Base-by-base conservation (phyloP, 2,329 filamentous ascomycete species). In the Colletotrichum echinochloae region DNA sequence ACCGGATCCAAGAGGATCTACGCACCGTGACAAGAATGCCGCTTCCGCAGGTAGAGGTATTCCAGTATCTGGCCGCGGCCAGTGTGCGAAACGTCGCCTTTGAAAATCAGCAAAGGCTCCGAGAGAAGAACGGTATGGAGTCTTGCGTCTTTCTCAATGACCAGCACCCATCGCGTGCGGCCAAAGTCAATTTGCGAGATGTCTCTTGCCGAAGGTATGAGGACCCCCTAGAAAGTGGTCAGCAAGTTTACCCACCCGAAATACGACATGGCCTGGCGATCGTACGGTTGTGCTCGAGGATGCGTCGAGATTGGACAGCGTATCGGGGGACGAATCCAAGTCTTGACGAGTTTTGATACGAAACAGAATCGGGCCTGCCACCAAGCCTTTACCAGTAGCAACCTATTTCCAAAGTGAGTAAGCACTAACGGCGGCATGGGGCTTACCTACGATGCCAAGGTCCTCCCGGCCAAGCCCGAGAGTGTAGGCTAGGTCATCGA, bases 61-160 rank as follows among this genome's bases (percentile, higher is more conserved):
- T 77, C 85, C 88, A 91, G 73, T 89, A 91, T 5, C 79, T 75
- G 0, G 86, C 86, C 7, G 85, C 84, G 1, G 88, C 84, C 23
- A 95, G 81, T 0, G 91, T 90, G 8, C 90, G 88, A 75, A 94
- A 95, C 0, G 90, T 92, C n/a, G 93, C 93, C 91, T 93, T 39
- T 0, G 23, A 7, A 4, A 26, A 33, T 81, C 48, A 78, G 73
- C 23, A 2, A 26, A 41, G 20, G 2, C 1, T 46, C 11, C 8
- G 5, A 8, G 26, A 23, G 8, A 39, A 11, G 33, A 11, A n/a
- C 3, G 12, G 12, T n/a, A 8, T 12, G 3, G 16, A 5, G 23
- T 66, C 78, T 67, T 73, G 89, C 92, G 83, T 96, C 93, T 80
- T 96, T 95, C 77, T 96, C 93, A 61, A 95, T 86, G 0, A 95